Percentiles rank a stretch among this genome's conserved stretches.
Conservation (phyloP, 441 rosid genomes). For the Erodium moschatum region DNA sequence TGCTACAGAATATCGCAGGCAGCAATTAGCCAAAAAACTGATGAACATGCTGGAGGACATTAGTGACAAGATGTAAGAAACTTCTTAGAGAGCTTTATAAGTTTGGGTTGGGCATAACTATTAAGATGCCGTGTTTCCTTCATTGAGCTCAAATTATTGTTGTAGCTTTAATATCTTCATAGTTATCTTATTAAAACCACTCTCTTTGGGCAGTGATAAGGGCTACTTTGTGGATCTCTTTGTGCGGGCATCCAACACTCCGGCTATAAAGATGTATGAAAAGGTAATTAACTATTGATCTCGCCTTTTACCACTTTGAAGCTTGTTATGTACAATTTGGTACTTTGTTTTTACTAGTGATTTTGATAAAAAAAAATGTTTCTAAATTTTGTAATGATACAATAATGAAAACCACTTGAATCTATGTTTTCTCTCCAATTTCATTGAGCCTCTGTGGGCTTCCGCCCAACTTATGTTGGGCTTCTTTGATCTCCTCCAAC, state of each 20-base stretch:
- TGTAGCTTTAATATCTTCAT: background rate
- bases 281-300: conserved; percentile 39
- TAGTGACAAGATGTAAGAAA: conserved; percentile 71
- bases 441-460: no score
- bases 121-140: background rate
- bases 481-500: no score
- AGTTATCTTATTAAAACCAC: conserved; percentile 13
- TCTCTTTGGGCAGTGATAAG: conserved; percentile 56
- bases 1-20: conserved; percentile 58
- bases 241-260: conserved; percentile 89
- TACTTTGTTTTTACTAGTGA: background rate
- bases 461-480: no score
- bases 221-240: conserved; percentile 91
- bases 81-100: background rate
- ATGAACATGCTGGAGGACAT: conserved; percentile 86
- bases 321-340: background rate
- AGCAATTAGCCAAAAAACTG: conserved; percentile 79
- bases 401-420: no score
- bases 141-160: background rate
- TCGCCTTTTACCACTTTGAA: background rate
- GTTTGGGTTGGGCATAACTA: background rate
- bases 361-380: no score
- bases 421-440: no score
- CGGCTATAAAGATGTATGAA: conserved; percentile 96
- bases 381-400: no score